Base-by-base conservation (phyloP, 2,329 filamentous ascomycete genomes). In the Xylariaceae sp. region DNA sequence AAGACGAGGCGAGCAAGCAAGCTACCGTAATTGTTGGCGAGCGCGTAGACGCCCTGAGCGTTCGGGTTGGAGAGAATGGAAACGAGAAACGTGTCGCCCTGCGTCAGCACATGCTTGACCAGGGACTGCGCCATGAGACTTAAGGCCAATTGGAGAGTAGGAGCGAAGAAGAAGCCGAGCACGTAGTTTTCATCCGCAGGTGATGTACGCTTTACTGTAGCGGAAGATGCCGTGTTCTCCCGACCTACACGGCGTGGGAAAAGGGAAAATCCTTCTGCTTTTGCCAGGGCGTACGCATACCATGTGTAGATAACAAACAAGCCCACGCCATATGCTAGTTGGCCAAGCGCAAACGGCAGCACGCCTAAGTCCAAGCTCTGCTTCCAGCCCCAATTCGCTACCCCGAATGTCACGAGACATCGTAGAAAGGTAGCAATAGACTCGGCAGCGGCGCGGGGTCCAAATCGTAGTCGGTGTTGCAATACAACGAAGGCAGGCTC, bases 21-120 rank as follows among this genome's bases (percentile, higher is more conserved):
- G 2, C 92, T 89, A 19, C 94, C 94, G 68, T 94, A 99, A 71
- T 97, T 99, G 64, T 91, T 91, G 49, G 92, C 94, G 5, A 99
- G 79, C 0, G 92, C 90, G 67, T 97, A 99, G 34, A 90, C 85
- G 13, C 94, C 94, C 73, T 97, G 94, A 4, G 92, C 87, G 40
- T 83, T 77, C 1, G 94, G 80, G 0, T 85, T 84, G 6, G 92
- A 86, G 53, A 97, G 78, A 12, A 85, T 74, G 15, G 88, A 86
- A 59, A 99, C 86, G 47, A 97, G 83, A 62, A 97, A 82, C 1
- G 91, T 90, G 72, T 99, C 94, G 55, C 92, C 94, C 72, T 97
- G 91, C 0, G 94, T 97, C 49, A 99, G 81, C 49, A 97, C 69
- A 68, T 97, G 92, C 71, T 99, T 99, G 65, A 97, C 83, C 18